These are phyloP conservation scores for Cyclotella distinguenda DNA, from an alignment of 108 stramenopile species.

Conservation along the genomic window DNA sequence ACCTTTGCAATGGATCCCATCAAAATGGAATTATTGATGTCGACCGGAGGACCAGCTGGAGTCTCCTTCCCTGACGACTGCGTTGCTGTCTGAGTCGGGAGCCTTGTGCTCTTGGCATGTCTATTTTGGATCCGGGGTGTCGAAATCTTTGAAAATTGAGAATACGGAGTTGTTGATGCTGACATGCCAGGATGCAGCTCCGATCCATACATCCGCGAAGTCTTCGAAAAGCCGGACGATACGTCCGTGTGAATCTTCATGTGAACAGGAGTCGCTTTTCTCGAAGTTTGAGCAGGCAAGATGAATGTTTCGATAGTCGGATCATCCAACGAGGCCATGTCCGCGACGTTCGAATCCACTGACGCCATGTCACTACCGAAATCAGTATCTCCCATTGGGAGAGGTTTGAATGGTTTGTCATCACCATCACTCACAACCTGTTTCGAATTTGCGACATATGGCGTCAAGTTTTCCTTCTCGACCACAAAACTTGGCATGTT, in stretches of 20 bases:
- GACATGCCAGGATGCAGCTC: background rate
- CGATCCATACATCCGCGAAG: no score
- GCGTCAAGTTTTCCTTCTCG: no score
- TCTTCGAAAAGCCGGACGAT: background rate
- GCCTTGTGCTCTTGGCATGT: background rate
- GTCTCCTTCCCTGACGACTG: background rate
- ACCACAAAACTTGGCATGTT: no score
- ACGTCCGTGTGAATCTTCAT: background rate
- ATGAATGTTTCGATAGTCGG: background rate
- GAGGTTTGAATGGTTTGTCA: no score
- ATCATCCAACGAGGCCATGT: background rate
- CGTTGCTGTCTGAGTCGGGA: background rate
- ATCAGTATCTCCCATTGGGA: no score
- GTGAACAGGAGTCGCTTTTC: background rate
- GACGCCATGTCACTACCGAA: no score
- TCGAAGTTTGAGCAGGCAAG: no score
- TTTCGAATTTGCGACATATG: no score
- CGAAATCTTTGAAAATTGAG: background rate
- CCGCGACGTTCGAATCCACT: background rate
- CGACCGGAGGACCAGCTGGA: no score
- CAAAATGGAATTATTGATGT: no score
- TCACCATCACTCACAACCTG: background rate
- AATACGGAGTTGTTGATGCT: constrained; percentile 4
- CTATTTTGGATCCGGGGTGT: constrained; percentile 9
- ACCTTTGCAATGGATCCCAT: no score